These are phyloP conservation scores for Ceratobasidium sp. DNA, from an alignment of 1,284 basidiomycete species.

Conservation along the genomic window DNA sequence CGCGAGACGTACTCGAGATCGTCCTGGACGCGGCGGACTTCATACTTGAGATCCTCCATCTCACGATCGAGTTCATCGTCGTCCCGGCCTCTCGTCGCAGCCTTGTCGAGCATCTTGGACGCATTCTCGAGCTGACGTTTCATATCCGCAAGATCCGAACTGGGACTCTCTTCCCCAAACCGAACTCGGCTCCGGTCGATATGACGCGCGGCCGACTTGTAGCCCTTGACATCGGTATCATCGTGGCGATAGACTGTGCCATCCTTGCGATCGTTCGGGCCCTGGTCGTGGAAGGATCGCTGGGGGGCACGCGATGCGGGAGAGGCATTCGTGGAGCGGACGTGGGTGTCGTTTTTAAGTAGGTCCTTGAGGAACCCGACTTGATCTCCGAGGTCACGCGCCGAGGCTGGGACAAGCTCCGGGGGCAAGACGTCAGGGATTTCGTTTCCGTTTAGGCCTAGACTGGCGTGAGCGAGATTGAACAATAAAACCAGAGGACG, in stretches of 20 bases:
- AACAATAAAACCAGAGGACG: background rate
- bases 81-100: constrained; percentile 67
- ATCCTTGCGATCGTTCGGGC: constrained; percentile 71
- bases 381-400: constrained; percentile 87
- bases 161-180: constrained; percentile 70
- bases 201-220: constrained; percentile 87
- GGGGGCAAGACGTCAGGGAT: constrained; percentile 86
- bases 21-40: constrained; percentile 87
- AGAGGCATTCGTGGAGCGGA: constrained; percentile 58
- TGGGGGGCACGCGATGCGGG: constrained; percentile 68
- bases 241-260: constrained; percentile 94
- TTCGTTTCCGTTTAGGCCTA: constrained; percentile 90
- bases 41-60: constrained; percentile 85
- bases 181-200: constrained; percentile 86
- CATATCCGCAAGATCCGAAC: constrained; percentile 82
- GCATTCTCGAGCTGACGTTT: constrained; percentile 86
- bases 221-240: constrained; percentile 61
- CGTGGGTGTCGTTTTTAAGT: constrained; percentile 81
- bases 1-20: constrained; percentile 91
- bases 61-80: constrained; percentile 91
- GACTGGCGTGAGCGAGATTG: constrained; percentile 24
- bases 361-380: constrained; percentile 92
- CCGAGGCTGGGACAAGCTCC: constrained; percentile 92
- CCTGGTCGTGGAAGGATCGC: constrained; percentile 66
- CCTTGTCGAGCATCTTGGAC: constrained; percentile 81